Base-by-base conservation (phyloP, 331 rosid genomes). In the Pyracantha coccinea region DNA sequence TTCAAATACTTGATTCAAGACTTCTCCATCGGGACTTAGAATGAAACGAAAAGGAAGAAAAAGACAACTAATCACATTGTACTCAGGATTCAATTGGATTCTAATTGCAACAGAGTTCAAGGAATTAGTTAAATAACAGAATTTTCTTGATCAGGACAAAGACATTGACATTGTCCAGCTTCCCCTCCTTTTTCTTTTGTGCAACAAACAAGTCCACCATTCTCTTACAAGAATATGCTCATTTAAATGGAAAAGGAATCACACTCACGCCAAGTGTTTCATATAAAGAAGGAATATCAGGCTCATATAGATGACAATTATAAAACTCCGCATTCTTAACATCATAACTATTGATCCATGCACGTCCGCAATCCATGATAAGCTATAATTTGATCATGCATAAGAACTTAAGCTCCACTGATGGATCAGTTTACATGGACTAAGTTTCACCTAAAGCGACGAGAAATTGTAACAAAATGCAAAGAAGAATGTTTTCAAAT, bases 101-200 rank as follows among this genome's bases (percentile, higher is more conserved):
- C 79, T 68, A 73, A 77, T 83, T 84, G 72, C 83, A 83, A 67
- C 7, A 62, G 61, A 85, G 72, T 75, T 85, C 58, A 75, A 71
- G 50, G 77, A 78, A 75, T 77, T 69, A 66, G 45, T 68, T 75
- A 73, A 78, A 78, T 71, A 80, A 79, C 80, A 77, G 81, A 78
- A 75, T 72, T 80, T 72, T 71, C 27, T 76, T 80, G 47, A 84
- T 83, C 76, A 78, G 79, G 89, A 89, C 90, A 89, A 74, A 80
- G 80, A 85, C 63, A 78, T 82, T 84, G 85, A 80, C 92, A 86
- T 86, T 75, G 84, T 78, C 86, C 75, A 38, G 72, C 83, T 77
- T 82, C 68, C 63, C 21, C 80, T 75, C 27, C 29, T 67, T 72
- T 77, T 69, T 74, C 76, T 20, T 76, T 79, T 68, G 72, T 25